These are phyloP conservation scores for Pulveroboletus sp. DNA, from an alignment of 768 basidiomycete genomes.

Conservation along the genomic window DNA sequence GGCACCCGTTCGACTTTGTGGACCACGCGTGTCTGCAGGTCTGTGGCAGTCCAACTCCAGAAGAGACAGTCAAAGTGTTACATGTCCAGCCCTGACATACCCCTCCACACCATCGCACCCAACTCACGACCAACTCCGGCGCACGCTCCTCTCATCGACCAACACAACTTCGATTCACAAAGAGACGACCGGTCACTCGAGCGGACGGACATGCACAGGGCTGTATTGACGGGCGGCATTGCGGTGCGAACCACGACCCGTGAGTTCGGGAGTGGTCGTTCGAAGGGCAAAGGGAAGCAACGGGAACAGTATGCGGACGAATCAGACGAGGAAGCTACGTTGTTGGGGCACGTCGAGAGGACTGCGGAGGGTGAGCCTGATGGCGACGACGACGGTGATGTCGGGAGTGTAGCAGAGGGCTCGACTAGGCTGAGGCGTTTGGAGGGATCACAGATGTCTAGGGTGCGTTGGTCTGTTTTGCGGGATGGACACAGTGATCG, in stretches of 20 bases:
- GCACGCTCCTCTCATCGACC: conserved; percentile 40
- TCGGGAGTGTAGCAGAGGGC: conserved; percentile 29
- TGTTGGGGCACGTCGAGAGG: conserved; percentile 35
- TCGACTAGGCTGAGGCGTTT: conserved; percentile 25
- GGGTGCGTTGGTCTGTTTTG: conserved; percentile 11
- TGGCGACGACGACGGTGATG: conserved; percentile 36
- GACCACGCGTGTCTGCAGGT: conserved; percentile 2
- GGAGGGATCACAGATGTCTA: conserved; percentile 19
- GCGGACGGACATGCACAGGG: conserved; percentile 25
- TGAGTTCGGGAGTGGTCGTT: conserved; percentile 12
- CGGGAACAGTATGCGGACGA: conserved; percentile 59
- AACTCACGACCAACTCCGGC: conserved; percentile 40
- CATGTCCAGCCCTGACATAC: conserved; percentile 55
- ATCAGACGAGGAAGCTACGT: conserved; percentile 55
- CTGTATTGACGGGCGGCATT: conserved; percentile 32
- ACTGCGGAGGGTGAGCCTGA: conserved; percentile 34
- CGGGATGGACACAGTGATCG: neutral
- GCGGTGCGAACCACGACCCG: conserved; percentile 22
- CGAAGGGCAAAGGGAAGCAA: conserved; percentile 39
- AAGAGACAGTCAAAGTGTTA: conserved; percentile 3
- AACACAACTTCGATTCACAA: conserved; percentile 24
- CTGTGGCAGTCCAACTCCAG: neutral
- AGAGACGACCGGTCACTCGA: conserved; percentile 12
- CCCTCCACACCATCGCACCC: conserved; percentile 56
- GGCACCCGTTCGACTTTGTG: neutral